A percentile compares a stretch with the other conserved stretches of the same genome.
Evolutionary conservation across 768 basidiomycete genomes (phyloP).

Genomic region (Cyclocybe cylindracea): DNA sequence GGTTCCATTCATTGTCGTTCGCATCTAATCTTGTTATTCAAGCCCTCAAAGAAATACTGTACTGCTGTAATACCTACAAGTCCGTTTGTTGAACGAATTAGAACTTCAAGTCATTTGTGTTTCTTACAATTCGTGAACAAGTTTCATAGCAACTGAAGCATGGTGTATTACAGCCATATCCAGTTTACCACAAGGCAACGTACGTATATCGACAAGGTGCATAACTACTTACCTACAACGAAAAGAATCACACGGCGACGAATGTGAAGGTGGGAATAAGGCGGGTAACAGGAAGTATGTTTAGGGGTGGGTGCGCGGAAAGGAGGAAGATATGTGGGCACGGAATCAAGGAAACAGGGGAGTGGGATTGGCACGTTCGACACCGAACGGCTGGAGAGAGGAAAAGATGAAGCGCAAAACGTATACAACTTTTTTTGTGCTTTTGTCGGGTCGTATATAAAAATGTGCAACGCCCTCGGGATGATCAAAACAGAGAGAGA

Average conservation of each 20-base stretch:
- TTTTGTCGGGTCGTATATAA: constrained; percentile 24
- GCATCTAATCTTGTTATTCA: constrained; percentile 41
- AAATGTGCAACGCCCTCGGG: constrained; percentile 6
- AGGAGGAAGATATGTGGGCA: constrained; percentile 20
- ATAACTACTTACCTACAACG: constrained; percentile 50
- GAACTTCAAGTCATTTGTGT: constrained; percentile 3
- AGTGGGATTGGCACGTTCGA: constrained; percentile 9
- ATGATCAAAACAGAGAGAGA: constrained; percentile 21
- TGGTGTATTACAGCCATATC: constrained; percentile 33
- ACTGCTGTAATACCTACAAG: constrained; percentile 4
- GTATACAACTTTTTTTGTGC: constrained; percentile 51
- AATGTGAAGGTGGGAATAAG: constrained; percentile 19
- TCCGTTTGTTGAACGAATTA: background rate
- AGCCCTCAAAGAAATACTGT: background rate
- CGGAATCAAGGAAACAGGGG: constrained; percentile 26
- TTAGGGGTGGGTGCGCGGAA: constrained; percentile 14
- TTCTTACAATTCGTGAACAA: background rate
- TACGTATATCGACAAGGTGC: constrained; percentile 22
- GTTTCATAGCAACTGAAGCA: constrained; percentile 18
- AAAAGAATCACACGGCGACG: constrained; percentile 18
- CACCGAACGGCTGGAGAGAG: constrained; percentile 21
- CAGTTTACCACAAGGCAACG: constrained; percentile 23
- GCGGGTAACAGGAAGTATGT: constrained; percentile 16
- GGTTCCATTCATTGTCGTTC: constrained; percentile 84
- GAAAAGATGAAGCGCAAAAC: constrained; percentile 36